Base-by-base conservation (phyloP, 495 filamentous ascomycete species). In the Tuber brumale region DNA sequence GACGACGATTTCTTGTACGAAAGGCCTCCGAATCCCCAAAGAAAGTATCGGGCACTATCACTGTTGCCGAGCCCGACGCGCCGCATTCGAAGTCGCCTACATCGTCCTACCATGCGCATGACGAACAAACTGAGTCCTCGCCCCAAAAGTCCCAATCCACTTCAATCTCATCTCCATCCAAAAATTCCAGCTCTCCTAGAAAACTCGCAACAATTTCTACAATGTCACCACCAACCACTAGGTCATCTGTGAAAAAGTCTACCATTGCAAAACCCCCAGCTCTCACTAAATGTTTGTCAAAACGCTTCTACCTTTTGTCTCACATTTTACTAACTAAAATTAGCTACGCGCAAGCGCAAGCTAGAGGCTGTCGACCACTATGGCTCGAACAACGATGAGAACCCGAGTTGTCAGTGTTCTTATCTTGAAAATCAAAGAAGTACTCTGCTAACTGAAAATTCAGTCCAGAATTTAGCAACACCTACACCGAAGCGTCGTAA, bases 401-500 rank as follows among this genome's bases (percentile, higher is more conserved):
- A 35, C 1, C 27, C 57, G 27, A 66, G 57, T 12, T 35, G 57
- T 66, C 18, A 66, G 27, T 66, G 57, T 27, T 27, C 57, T 35
- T 18, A 2, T 66, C 57, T 18, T 35, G 27, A 66, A 18, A 18
- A 18, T 19, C 57, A 31, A 18, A 3, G 27, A 35, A 18, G 57
- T 18, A 35, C 16, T 3, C 16, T 66, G 57, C 57, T 66, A 19
- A 66, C 57, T 19, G 27, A 66, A 66, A 35, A 66, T 19, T 35
- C 12, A 66, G 57, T 35, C 4, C 76, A 79, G 39, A 72, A 79
- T 23, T 4, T 66, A 27, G n/a, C 76, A 12, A 79, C 78, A 0
- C 78, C 78, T 44, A 80, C 78, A 16, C 78, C 78, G 23, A 80
- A 80, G 46, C 78, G 78, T 45, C 78, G 78, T 31, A 69, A 41